These are phyloP conservation scores for Globisporangium barbulae DNA, from an alignment of 352 stramenopile genomes.

Conservation along the genomic window DNA sequence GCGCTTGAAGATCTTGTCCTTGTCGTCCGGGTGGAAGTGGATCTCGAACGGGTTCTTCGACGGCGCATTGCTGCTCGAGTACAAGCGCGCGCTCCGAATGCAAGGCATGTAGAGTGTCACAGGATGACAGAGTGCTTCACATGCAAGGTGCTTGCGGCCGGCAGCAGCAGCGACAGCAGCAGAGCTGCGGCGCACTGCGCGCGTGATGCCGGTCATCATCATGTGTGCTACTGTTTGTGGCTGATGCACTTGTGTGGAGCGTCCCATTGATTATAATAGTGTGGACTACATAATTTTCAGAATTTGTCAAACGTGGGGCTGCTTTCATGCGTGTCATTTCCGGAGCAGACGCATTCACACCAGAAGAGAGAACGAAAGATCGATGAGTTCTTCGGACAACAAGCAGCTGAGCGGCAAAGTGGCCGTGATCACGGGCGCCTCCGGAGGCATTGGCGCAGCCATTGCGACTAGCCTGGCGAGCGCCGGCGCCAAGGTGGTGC, in stretches of 20 bases:
- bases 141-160: background rate
- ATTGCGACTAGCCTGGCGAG: slow-evolving; percentile 72
- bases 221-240: background rate
- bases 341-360: background rate
- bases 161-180: background rate
- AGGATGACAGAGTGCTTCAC: background rate
- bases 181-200: background rate
- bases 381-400: slow-evolving; percentile 3
- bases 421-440: slow-evolving; percentile 86
- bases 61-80: background rate
- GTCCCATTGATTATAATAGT: background rate
- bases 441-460: slow-evolving; percentile 81
- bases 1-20: slow-evolving; percentile 5
- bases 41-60: slow-evolving; percentile 52
- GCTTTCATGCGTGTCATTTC: slow-evolving; percentile 1
- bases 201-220: background rate
- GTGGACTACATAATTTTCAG: background rate
- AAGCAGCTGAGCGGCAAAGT: slow-evolving; percentile 69
- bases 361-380: background rate
- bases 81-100: background rate
- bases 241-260: background rate
- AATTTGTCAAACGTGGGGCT: background rate
- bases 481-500: slow-evolving; percentile 75
- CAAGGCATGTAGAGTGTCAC: no score
- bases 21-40: slow-evolving; percentile 29